Evolutionary conservation across 2,329 filamentous ascomycete genomes (phyloP), one percentile per base, ranked within the genome.

Genomic region (Fusarium sororula): DNA sequence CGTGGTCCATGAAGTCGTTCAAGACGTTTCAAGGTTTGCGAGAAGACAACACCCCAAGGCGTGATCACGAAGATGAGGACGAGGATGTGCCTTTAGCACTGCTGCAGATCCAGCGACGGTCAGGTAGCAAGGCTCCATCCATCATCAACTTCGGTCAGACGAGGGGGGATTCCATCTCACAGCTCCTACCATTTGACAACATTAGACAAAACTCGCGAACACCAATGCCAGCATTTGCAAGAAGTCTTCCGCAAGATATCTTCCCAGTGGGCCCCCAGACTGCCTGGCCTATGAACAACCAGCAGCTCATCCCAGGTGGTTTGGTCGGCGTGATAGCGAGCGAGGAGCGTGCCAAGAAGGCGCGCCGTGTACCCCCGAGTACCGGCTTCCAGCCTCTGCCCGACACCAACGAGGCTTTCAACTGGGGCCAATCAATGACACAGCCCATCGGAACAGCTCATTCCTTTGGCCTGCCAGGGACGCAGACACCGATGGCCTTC

Each of bases 321-420:
- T 56, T 73, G 41, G 51, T 73, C 12, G 69, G 69, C 15, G 39
- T 72, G 17, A 73, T 73, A 69, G 70, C 70, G 17, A 69, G 35
- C 6, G 64, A 73, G 26, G 70, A 73, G 53, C 64, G 64, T 30
- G 68, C 69, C 12, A 73, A 73, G 18, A 70, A 60, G 5, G 45
- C 38, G 30, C 69, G 70, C 17, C 69, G 69, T 24, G 47, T 47
- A 7, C n/a, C n/a, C 15, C 70, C 70, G 6, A 71, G 68, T 17
- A 55, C 68, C n/a, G 55, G 64, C 17, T 73, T 73, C 39, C 69
- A 73, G 15, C 70, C 69, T 13, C 47, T 73, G 7, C 45, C 54
- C 11, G 55, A 68, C 24, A 65, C 69, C 5, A 69, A 72, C 15
- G 61, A 59, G 12, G 56, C 64, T 30, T 72, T 73, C 47, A 68